phyloP scores from a whole-genome alignment of 2,329 filamentous ascomycete species.

The Sordariomycetes sp. region DNA sequence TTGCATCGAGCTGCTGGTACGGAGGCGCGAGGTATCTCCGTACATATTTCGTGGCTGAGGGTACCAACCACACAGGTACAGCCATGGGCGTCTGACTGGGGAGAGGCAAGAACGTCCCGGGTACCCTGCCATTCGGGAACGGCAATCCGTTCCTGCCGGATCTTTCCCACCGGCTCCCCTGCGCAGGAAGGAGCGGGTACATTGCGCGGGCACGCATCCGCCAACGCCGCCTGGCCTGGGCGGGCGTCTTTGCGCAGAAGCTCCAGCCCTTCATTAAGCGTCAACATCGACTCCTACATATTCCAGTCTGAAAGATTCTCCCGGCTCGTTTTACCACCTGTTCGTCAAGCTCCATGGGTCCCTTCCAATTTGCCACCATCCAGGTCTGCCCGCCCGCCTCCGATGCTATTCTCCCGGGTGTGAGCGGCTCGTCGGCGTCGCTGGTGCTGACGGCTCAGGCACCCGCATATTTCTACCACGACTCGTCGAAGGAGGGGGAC shows the following conservation, averaged over 20 bases:
- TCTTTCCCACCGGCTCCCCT: not conserved
- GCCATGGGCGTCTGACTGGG: not conserved
- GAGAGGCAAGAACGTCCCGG: not conserved
- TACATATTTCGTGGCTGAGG: not conserved
- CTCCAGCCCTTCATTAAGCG: too few species aligned
- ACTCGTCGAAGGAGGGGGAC: not conserved
- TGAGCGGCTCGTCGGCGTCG: too few species aligned
- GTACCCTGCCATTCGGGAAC: conserved; percentile 1
- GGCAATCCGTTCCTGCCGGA: conserved; percentile 2
- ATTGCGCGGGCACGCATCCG: not conserved
- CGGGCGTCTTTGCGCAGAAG: too few species aligned
- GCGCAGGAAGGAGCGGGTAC: not conserved
- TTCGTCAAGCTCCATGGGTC: not conserved
- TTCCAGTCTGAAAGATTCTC: not conserved
- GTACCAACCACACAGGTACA: not conserved
- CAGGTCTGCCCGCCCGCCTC: not conserved
- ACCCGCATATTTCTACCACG: not conserved
- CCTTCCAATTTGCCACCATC: not conserved
- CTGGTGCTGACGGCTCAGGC: too few species aligned
- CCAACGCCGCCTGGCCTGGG: too few species aligned
- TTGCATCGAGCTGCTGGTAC: not conserved
- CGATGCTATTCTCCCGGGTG: not conserved
- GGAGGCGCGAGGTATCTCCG: not conserved
- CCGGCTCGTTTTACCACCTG: not conserved
- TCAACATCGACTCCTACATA: not conserved